Evolutionary conservation across 257 asterid species (phyloP).

Genomic region (Solanum corneliomulleri): DNA sequence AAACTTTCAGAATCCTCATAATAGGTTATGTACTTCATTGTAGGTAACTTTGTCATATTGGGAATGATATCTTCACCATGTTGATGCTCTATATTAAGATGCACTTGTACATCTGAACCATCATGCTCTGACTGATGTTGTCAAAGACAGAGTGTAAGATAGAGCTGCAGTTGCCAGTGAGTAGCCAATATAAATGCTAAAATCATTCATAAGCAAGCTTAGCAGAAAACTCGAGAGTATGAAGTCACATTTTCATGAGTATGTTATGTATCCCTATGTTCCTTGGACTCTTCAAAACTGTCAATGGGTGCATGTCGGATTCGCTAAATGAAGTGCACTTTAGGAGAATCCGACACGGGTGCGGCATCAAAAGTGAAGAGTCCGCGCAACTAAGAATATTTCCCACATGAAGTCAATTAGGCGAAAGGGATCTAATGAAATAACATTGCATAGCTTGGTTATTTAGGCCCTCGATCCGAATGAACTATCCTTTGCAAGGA

Average conservation of each 20-base stretch:
- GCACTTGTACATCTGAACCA: constrained; percentile 88
- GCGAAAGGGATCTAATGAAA: neutral
- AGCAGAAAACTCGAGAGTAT: neutral
- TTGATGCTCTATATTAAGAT: constrained; percentile 61
- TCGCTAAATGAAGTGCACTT: no score
- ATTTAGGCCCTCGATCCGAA: neutral
- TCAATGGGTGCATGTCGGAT: no score
- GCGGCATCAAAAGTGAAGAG: no score
- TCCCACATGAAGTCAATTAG: neutral
- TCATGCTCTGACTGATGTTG: constrained; percentile 73
- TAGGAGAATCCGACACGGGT: no score
- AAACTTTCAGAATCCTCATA: constrained; percentile 94
- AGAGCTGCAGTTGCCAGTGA: neutral
- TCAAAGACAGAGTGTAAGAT: neutral
- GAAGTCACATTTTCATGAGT: neutral
- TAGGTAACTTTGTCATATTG: constrained; percentile 82
- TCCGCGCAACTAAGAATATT: neutral
- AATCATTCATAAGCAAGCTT: neutral
- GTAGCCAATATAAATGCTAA: neutral
- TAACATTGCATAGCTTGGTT: neutral
- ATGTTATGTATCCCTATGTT: neutral
- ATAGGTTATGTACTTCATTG: constrained; percentile 89
- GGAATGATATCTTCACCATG: constrained; percentile 69
- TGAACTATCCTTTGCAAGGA: neutral
- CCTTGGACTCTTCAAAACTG: no score